Evolutionary conservation across 306 rosid genomes (phyloP).

Genomic region (Cicer cuneatum): DNA sequence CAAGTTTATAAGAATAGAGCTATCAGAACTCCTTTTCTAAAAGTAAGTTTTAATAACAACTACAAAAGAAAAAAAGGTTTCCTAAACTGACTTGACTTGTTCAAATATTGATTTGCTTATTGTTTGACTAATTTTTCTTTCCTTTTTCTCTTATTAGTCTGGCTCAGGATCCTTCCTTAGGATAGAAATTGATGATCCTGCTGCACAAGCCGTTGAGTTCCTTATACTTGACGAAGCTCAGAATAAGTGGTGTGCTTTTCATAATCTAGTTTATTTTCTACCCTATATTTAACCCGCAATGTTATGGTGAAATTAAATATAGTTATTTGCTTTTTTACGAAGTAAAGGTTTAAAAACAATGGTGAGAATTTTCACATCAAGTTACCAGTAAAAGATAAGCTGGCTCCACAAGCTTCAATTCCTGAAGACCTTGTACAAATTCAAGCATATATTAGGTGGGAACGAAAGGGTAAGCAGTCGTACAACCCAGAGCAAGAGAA

Average conservation of each 20-base stretch:
- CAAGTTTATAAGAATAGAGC: constrained; percentile 74
- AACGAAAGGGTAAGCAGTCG: constrained; percentile 89
- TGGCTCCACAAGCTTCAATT: constrained; percentile 60
- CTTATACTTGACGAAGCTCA: constrained; percentile 80
- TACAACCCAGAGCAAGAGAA: constrained; percentile 90
- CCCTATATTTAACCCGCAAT: neutral
- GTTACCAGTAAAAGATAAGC: constrained; percentile 57
- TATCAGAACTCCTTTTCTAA: constrained; percentile 85
- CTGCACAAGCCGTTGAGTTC: constrained; percentile 96
- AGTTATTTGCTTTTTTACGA: constrained; percentile 6
- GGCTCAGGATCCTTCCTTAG: too few relatives aligned
- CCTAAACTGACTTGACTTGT: constrained; percentile 23
- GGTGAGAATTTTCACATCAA: constrained; percentile 77
- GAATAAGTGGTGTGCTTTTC: constrained; percentile 77
- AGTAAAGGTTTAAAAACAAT: constrained; percentile 79
- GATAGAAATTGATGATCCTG: too few relatives aligned
- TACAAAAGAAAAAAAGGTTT: constrained; percentile 23
- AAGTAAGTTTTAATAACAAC: constrained; percentile 63
- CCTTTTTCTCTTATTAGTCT: too few relatives aligned
- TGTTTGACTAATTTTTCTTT: too few relatives aligned
- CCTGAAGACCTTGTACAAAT: constrained; percentile 96
- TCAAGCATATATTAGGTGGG: constrained; percentile 97
- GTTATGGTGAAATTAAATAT: constrained; percentile 13
- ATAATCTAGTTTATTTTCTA: constrained; percentile 19
- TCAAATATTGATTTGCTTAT: constrained; percentile 22